Conservation (phyloP, 768 basidiomycete genomes). For the Tephrocybe sp. region DNA sequence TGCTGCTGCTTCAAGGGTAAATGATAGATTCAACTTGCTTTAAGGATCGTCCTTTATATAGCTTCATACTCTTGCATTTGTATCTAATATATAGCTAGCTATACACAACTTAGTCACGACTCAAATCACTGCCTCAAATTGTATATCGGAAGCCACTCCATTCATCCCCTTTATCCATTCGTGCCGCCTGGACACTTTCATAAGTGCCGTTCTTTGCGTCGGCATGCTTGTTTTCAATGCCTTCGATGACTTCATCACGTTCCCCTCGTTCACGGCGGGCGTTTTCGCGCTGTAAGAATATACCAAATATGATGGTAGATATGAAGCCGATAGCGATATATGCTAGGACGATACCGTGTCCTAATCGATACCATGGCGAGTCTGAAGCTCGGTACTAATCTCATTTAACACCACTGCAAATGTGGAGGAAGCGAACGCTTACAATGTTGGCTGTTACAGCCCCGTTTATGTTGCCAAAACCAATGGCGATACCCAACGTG, state of each 20-base stretch:
- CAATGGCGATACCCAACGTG: slow-evolving; percentile 68
- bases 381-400: slow-evolving; percentile 61
- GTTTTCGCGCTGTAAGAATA: slow-evolving; percentile 58
- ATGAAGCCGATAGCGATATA: slow-evolving; percentile 68
- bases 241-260: slow-evolving; percentile 62
- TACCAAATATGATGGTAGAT: slow-evolving; percentile 45
- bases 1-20: slow-evolving; percentile 39
- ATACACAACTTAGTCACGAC: slow-evolving; percentile 11
- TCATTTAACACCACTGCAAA: background rate
- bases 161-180: slow-evolving; percentile 59
- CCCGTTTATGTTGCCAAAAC: slow-evolving; percentile 67
- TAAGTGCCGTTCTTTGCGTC: slow-evolving; percentile 53
- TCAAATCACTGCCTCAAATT: slow-evolving; percentile 19
- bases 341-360: slow-evolving; percentile 66
- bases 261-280: slow-evolving; percentile 60
- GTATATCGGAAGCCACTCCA: slow-evolving; percentile 80
- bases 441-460: slow-evolving; percentile 67
- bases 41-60: slow-evolving; percentile 11
- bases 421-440: slow-evolving; percentile 22
- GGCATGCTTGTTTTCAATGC: slow-evolving; percentile 40
- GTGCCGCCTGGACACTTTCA: slow-evolving; percentile 53
- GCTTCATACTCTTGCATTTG: slow-evolving; percentile 26
- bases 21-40: slow-evolving; percentile 21
- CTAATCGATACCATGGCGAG: slow-evolving; percentile 65
- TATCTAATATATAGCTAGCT: slow-evolving; percentile 23